Evolutionary conservation across 2,329 filamentous ascomycete species (phyloP), one percentile per base, ranked within the genome.

Genomic region (Nectriaceae sp.): DNA sequence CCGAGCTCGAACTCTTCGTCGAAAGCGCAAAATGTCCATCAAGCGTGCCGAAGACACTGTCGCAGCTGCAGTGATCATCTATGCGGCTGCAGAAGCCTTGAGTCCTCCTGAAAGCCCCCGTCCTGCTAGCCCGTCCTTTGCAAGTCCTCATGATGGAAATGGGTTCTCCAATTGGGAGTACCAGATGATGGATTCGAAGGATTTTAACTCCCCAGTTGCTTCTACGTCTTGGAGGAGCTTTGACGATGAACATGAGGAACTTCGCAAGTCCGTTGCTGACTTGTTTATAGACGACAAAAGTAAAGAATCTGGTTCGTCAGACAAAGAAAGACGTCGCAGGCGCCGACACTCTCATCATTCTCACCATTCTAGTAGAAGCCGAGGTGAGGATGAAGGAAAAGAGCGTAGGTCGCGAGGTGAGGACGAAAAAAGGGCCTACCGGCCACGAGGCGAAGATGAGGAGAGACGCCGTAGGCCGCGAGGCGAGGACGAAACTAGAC

Each of bases 1-100:
- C 45, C 71, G 74, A 39, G 70, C 68, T 19, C 72, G 67, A 45
- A 77, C 71, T 40, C 58, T 79, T 16, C 72, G 70, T 46, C 74
- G 73, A 44, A 74, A 73, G 54, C 70, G 73, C 45, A 75, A 70
- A 49, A 66, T 73, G 49, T 70, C 70, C n/a, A 65, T 76, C 26
- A 71, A 70, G 31, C 66, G 74, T 15, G 75, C 74, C 15, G 78
- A 82, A 61, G 79, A 82, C 49, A 72, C 75, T 26, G 65, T 81
- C 24, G 79, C 79, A 26, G 75, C 78, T 26, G 79, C 76, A 13
- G 78, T 80, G 20, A 71, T 80, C 20, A 73, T 82, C 18, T 79
- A 78, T 52, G 78, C 79, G 33, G 71, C 77, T 8, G 76, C 71
- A 26, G 75, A 77, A 51, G 72, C 70, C 37, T 61, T 80, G 48